Evolutionary conservation across 164 flowering plant genomes (phyloP).

Genomic region (Piper longum): DNA sequence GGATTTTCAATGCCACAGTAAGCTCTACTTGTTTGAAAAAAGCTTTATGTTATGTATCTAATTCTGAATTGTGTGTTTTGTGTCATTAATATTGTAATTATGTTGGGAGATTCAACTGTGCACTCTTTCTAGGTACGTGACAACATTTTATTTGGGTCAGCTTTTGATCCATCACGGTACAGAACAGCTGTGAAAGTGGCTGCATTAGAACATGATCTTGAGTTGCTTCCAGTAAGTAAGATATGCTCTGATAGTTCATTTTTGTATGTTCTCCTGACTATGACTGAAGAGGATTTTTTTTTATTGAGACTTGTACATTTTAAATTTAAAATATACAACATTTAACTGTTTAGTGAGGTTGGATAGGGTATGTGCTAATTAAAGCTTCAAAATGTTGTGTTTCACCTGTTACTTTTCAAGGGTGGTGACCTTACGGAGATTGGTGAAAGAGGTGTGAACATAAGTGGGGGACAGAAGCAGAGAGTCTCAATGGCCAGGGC

Average conservation of each 20-base stretch:
- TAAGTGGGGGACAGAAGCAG: constrained; percentile 99
- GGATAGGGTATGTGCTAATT: not conserved
- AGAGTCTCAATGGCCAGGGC: constrained; percentile 99
- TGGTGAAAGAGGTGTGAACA: constrained; percentile 97
- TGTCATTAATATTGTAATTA: not conserved
- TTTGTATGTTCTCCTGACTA: too few species aligned
- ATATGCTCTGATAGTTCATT: not conserved
- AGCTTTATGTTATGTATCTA: not conserved
- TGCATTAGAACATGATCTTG: constrained; percentile 80
- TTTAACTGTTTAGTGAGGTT: too few species aligned
- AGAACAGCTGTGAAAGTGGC: constrained; percentile 73
- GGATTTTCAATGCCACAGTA: constrained; percentile 98
- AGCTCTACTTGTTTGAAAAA: constrained; percentile 15
- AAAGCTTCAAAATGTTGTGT: not conserved
- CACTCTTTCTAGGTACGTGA: constrained; percentile 65
- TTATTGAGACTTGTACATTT: too few species aligned
- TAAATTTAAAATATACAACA: too few species aligned
- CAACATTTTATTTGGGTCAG: constrained; percentile 84
- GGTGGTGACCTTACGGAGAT: constrained; percentile 99
- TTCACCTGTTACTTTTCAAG: constrained; percentile 15
- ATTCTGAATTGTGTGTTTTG: too few species aligned
- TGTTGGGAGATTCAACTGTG: not conserved
- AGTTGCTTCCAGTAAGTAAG: constrained; percentile 66
- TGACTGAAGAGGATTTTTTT: too few species aligned
- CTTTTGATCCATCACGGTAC: constrained; percentile 49